Percentiles rank a stretch among this genome's conserved stretches.
phyloP scores from a whole-genome alignment of 2,329 filamentous ascomycete genomes.

The Emergomyces africanus region DNA sequence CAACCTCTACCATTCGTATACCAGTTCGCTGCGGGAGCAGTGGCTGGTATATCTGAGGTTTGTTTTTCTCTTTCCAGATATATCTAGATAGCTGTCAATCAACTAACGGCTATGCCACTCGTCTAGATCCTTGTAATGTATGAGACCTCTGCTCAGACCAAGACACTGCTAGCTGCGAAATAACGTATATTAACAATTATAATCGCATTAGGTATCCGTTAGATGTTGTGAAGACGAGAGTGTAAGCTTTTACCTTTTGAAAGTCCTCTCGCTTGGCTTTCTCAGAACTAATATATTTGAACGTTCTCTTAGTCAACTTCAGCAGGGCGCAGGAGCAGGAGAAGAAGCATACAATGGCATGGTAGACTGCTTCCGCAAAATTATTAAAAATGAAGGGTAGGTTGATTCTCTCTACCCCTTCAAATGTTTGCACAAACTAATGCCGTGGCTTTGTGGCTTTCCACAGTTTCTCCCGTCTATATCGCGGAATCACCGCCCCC shows the following conservation, averaged over 20 bases:
- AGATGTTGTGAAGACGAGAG: conserved; percentile 96
- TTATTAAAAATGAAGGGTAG: conserved; percentile 89
- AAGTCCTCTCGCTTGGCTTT: not conserved
- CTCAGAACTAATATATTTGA: conserved; percentile 1
- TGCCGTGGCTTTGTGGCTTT: conserved; percentile 2
- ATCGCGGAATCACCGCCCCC: conserved; percentile 88
- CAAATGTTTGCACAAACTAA: not conserved
- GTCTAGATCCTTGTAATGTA: conserved; percentile 76
- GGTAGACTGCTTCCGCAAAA: conserved; percentile 96
- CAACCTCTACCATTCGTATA: conserved; percentile 78
- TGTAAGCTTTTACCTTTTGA: conserved; percentile 46
- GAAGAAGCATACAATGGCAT: conserved; percentile 91
- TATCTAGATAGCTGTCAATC: conserved; percentile 6
- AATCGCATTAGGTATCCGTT: conserved; percentile 70
- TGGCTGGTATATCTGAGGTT: conserved; percentile 96
- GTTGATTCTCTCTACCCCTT: conserved; percentile 13
- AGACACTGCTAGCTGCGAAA: not conserved
- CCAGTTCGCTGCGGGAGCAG: conserved; percentile 91
- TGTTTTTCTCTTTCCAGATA: conserved; percentile 19
- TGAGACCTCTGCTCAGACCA: conserved; percentile 17
- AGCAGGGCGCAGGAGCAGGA: conserved; percentile 59
- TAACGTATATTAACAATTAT: conserved; percentile 2
- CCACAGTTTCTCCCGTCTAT: conserved; percentile 67
- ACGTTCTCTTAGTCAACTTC: conserved; percentile 55
- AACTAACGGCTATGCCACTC: conserved; percentile 7